phyloP scores from a whole-genome alignment of 1,139 yeast species.

The Saccharomyces hybrid region DNA sequence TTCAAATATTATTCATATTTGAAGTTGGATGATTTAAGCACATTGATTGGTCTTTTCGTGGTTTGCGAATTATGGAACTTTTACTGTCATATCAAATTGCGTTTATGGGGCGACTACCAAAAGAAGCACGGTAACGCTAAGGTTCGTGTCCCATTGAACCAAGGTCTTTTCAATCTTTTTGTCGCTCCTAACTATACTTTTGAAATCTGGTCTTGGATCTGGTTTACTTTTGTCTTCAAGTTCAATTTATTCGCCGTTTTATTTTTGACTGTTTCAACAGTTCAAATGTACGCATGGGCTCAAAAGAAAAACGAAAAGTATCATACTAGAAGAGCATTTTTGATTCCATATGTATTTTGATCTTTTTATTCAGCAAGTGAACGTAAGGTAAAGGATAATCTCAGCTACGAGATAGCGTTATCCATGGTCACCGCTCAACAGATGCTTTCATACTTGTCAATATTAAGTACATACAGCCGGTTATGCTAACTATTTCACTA shows the following conservation, averaged over 20 bases:
- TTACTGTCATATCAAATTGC: conserved; percentile 48
- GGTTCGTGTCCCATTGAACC: conserved; percentile 34
- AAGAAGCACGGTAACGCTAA: conserved; percentile 35
- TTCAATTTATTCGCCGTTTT: conserved; percentile 73
- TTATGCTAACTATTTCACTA: not conserved
- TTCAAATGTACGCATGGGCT: conserved; percentile 70
- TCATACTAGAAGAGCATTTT: conserved; percentile 33
- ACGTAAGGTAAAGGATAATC: not conserved
- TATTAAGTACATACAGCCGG: not conserved
- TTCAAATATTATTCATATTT: conserved; percentile 14
- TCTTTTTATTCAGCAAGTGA: not conserved
- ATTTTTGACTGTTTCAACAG: conserved; percentile 63
- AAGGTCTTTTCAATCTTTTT: conserved; percentile 39
- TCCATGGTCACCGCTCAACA: not conserved
- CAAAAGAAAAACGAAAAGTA: conserved; percentile 51
- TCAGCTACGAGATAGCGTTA: not conserved
- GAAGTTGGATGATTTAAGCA: conserved; percentile 16
- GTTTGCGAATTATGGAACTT: conserved; percentile 67
- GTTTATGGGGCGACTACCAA: conserved; percentile 34
- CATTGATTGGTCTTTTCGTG: conserved; percentile 46
- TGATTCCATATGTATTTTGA: conserved; percentile 35
- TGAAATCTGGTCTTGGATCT: conserved; percentile 70
- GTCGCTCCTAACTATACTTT: conserved; percentile 80
- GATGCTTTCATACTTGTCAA: not conserved
- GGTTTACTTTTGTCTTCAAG: conserved; percentile 52